phyloP scores from a whole-genome alignment of 2,329 filamentous ascomycete species.

The Microdochium paspali region DNA sequence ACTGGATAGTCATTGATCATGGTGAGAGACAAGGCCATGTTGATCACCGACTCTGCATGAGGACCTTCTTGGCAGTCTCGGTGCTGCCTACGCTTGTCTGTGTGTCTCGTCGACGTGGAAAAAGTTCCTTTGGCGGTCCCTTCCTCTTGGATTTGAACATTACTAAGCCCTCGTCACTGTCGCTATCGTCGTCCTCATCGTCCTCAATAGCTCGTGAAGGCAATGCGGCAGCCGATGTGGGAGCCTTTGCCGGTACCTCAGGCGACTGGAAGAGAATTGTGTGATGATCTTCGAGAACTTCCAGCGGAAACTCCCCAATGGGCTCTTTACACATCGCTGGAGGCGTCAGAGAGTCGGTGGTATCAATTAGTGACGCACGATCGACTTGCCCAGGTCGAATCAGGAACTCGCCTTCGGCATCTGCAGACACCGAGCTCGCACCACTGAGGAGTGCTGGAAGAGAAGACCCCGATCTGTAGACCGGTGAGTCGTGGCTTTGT shows the following conservation, averaged over 20 bases:
- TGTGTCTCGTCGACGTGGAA: conserved; percentile 38
- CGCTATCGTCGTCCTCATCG: conserved; percentile 39
- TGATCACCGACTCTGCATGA: neutral
- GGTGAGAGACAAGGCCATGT: too few species aligned
- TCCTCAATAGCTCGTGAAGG: conserved; percentile 19
- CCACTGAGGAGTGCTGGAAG: conserved; percentile 54
- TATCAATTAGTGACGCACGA: conserved; percentile 35
- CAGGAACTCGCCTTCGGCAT: conserved; percentile 51
- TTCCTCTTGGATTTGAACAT: conserved; percentile 43
- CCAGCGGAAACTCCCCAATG: conserved; percentile 34
- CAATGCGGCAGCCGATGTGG: conserved; percentile 9
- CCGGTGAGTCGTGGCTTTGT: conserved; percentile 31
- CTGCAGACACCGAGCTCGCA: conserved; percentile 54
- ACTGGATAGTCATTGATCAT: too few species aligned
- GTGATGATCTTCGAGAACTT: conserved; percentile 22
- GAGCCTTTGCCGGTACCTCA: conserved; percentile 14
- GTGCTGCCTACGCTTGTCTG: conserved; percentile 53
- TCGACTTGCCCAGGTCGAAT: conserved; percentile 36
- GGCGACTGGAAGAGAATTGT: conserved; percentile 8
- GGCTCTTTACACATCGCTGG: conserved; percentile 40
- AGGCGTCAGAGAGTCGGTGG: conserved; percentile 44
- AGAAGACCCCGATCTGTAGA: conserved; percentile 55
- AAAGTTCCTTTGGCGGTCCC: conserved; percentile 15
- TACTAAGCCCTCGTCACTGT: conserved; percentile 43
- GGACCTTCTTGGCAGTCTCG: conserved; percentile 41